Base-by-base conservation (phyloP, 2,329 filamentous ascomycete species). In the Aspergillus texensis region DNA sequence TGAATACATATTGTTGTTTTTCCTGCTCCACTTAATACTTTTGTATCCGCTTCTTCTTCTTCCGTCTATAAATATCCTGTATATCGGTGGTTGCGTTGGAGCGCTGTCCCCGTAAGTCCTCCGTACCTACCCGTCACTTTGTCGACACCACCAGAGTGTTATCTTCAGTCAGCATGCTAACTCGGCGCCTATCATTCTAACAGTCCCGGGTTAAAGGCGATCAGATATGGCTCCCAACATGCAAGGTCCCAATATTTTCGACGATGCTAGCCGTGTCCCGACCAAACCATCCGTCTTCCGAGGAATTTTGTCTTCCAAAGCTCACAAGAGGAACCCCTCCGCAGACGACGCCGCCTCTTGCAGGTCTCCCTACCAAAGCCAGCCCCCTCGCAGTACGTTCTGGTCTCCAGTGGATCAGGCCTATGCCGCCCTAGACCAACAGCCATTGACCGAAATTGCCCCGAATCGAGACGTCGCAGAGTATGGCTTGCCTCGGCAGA, bases 301-400 rank as follows among this genome's bases (percentile, higher is more conserved):
- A 71, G 83, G 84, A 24, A 81, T 87, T 61, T 82, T 87, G 68
- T 78, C 80, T 24, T 76, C 83, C 57, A 85, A 82, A 72, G 74
- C 75, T 62, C 80, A 85, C 70, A 82, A 80, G 68, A 80, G 82
- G 57, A 80, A 81, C 64, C 79, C 80, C 52, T 83, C 74, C 6
- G 73, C 73, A 8, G 74, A 77, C 57, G 74, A 76, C 62, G 72
- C 69, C 24, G 50, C 70, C 54, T 48, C 66, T 34, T 61, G 67
- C 12, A 69, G 66, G 32, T 41, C 53, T 28, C 53, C 62, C 28
- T 79, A 84, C 67, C 81, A 77, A 65, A 80, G 78, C 54, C 79
- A 79, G 58, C 77, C 79, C 24, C 80, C 80, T 28, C 78, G 74
- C 66, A 71, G 72, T 56, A 66, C 68, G 34, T 73, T 71, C 32